Evolutionary conservation across 805 yeast genomes (phyloP), one percentile per base, ranked within the genome.

Genomic region (Metschnikowia sp.): DNA sequence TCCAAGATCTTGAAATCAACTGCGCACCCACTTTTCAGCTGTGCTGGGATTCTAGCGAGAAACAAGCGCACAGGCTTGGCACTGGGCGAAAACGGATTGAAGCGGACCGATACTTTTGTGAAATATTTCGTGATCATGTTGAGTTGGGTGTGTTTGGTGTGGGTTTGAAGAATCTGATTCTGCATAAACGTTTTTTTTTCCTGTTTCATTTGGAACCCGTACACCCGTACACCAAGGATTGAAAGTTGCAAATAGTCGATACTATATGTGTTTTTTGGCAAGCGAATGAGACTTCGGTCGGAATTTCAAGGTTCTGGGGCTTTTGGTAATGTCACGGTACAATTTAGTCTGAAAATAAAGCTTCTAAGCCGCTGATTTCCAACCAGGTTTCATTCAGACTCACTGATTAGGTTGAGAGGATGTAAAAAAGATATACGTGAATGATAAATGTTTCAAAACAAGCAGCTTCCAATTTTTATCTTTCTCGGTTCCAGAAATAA

Each of bases 91-190:
- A 86, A 76, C 1, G 97, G 96, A 64, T 87, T 82, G 75, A 91
- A 88, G 60, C 76, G 82, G 37, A 92, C 87, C 38, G 74, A 73
- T 8, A 89, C 88, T 54, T 82, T 81, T 32, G 90, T 75, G 70
- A 92, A 88, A 69, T 86, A 91, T 68, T 88, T 89, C 35, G 97
- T 92, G 60, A 91, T 86, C 98, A 91, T 91, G 36, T 36, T 12
- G 12, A 22, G 39, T 6, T 10, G 36, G 41, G 28, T 13, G 18
- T 26, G 7, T 26, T 12, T 32, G 31, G 19, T 9, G 22, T 18
- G 30, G 34, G 13, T 32, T n/a, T 4, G 34, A 9, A n/a, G 33
- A 6, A 32, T 7, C 34, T 32, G 28, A 10, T 8, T 8, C 10
- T 15, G 15, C 22, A 28, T 9, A 3, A 7, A 19, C 10, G 15